These are phyloP conservation scores for Tylopilus sp. DNA, from an alignment of 768 basidiomycete genomes.

Conservation along the genomic window DNA sequence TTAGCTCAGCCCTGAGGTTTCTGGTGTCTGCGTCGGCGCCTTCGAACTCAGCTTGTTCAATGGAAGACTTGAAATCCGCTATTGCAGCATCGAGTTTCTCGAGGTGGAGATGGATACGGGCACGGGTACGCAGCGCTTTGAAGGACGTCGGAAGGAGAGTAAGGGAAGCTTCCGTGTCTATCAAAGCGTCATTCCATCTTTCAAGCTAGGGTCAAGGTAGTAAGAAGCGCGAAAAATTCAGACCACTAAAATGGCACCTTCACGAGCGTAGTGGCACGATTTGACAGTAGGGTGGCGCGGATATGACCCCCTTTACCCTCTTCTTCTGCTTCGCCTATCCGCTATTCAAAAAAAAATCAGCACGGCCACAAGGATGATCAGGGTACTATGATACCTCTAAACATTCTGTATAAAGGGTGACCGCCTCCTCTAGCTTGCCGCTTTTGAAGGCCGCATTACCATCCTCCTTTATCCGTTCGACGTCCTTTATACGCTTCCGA, in stretches of 20 bases:
- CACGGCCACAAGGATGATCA: not conserved
- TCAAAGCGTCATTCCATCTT: slow-evolving; percentile 62
- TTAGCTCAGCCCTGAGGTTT: slow-evolving; percentile 61
- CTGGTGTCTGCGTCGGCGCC: slow-evolving; percentile 61
- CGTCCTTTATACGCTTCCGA: slow-evolving; percentile 75
- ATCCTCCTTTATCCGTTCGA: slow-evolving; percentile 82
- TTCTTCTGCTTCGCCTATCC: slow-evolving; percentile 61
- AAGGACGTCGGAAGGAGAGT: slow-evolving; percentile 60
- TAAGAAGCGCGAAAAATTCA: not conserved
- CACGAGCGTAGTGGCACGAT: slow-evolving; percentile 76
- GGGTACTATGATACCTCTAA: slow-evolving; percentile 50
- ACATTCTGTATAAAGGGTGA: slow-evolving; percentile 66
- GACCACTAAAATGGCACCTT: slow-evolving; percentile 46
- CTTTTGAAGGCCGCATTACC: slow-evolving; percentile 76
- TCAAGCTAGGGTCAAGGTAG: slow-evolving; percentile 45
- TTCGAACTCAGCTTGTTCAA: slow-evolving; percentile 67
- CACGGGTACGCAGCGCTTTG: slow-evolving; percentile 86
- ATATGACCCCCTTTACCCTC: slow-evolving; percentile 81
- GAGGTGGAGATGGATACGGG: slow-evolving; percentile 69
- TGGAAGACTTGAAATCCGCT: slow-evolving; percentile 75
- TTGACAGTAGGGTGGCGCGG: slow-evolving; percentile 75
- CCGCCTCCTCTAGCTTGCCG: slow-evolving; percentile 56
- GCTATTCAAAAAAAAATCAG: slow-evolving; percentile 35
- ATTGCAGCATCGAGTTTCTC: slow-evolving; percentile 73
- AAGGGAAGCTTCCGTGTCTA: slow-evolving; percentile 69